Percentiles rank a stretch among this genome's conserved stretches.
Evolutionary conservation across 371 early-diverging fungal genomes (phyloP).

Genomic region (Apophysomyces sp.): DNA sequence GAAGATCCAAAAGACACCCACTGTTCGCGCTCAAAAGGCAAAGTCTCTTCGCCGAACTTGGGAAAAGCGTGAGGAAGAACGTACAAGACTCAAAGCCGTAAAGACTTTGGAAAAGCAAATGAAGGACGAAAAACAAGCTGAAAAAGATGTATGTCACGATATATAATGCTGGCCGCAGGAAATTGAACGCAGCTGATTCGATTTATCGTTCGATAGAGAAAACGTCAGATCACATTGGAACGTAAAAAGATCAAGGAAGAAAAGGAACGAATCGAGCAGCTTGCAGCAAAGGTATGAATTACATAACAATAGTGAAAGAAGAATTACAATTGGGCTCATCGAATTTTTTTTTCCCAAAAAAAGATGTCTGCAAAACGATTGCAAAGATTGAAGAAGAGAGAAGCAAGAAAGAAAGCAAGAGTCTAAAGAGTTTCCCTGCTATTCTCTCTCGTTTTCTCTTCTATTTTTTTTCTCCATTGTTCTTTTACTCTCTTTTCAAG

Average conservation of each 20-base stretch:
- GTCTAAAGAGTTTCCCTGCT: conserved; percentile 5
- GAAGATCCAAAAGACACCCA: conserved; percentile 57
- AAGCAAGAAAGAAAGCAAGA: conserved; percentile 40
- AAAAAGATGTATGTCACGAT: conserved; percentile 44
- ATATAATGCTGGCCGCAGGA: not conserved
- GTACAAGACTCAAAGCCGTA: conserved; percentile 34
- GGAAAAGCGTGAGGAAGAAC: conserved; percentile 50
- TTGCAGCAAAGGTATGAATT: conserved; percentile 47
- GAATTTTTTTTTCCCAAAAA: not conserved
- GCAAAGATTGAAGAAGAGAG: conserved; percentile 48
- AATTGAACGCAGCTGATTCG: not conserved
- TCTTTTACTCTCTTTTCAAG: not conserved
- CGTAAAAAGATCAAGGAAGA: conserved; percentile 62
- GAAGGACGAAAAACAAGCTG: conserved; percentile 57
- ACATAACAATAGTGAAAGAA: not conserved
- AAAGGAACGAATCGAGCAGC: conserved; percentile 55
- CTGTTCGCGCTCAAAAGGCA: conserved; percentile 53
- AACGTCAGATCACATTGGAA: conserved; percentile 57
- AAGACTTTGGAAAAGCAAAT: conserved; percentile 52
- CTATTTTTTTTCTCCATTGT: not conserved
- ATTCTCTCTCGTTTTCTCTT: not conserved
- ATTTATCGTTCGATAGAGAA: conserved; percentile 36
- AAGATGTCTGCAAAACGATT: conserved; percentile 55
- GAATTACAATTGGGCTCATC: not conserved
- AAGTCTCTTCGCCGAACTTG: conserved; percentile 53